A percentile compares a stretch with the other conserved stretches of the same genome.
These are phyloP conservation scores for Chrysoporthe cubensis DNA, from an alignment of 2,329 filamentous ascomycete genomes.

Conservation along the genomic window DNA sequence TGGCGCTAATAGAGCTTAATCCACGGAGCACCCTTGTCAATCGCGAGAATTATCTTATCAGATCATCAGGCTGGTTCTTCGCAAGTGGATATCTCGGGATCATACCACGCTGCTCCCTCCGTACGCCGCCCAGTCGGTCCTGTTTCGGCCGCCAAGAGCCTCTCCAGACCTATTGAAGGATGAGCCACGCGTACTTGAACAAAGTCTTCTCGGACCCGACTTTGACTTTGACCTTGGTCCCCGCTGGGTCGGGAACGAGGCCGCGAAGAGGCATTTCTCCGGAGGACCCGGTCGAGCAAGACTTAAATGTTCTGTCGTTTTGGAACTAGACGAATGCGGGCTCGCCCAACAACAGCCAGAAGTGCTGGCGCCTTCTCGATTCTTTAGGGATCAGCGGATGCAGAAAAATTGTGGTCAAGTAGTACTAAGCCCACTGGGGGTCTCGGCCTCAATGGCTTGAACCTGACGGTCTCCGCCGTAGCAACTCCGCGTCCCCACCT, in stretches of 20 bases:
- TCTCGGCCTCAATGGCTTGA: neutral
- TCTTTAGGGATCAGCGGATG: neutral
- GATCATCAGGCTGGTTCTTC: constrained; percentile 19
- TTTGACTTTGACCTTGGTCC: neutral
- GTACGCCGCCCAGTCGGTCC: constrained; percentile 19
- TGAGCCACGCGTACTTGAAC: neutral
- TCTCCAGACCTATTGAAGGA: neutral
- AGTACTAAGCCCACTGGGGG: neutral
- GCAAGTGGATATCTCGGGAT: constrained; percentile 4
- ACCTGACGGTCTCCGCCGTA: neutral
- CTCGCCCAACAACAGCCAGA: neutral
- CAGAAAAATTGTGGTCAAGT: neutral
- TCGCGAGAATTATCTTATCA: constrained; percentile 25
- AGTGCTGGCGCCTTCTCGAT: neutral
- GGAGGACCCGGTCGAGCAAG: neutral
- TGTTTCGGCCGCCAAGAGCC: constrained; percentile 12
- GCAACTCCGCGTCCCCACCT: neutral
- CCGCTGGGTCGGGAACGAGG: neutral
- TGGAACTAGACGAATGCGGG: neutral
- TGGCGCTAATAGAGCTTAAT: constrained; percentile 14
- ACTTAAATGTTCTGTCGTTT: neutral
- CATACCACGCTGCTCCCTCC: constrained; percentile 1
- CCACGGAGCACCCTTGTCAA: neutral
- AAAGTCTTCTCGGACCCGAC: constrained; percentile 17
- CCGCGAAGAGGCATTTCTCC: neutral